A percentile compares a stretch with the other conserved stretches of the same genome.
Evolutionary conservation across 805 yeast genomes (phyloP).

Genomic region (Saccharomyces mikatae): DNA sequence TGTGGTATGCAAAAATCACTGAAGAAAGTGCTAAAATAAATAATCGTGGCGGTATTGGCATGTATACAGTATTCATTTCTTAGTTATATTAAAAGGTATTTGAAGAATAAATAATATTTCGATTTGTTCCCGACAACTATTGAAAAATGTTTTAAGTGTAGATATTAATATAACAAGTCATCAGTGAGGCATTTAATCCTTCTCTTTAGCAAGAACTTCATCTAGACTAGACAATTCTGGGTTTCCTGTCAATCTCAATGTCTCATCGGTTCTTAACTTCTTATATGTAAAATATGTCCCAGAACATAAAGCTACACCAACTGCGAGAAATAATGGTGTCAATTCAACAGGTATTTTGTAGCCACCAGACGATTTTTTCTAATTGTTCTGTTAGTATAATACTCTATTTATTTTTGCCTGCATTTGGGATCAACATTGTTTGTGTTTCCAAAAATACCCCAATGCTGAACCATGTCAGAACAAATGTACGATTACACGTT

Average conservation of each 20-base stretch:
- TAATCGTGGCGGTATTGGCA: neutral
- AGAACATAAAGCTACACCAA: slow-evolving; percentile 44
- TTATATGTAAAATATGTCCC: slow-evolving; percentile 46
- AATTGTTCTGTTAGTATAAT: slow-evolving; percentile 1
- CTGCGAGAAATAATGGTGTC: slow-evolving; percentile 50
- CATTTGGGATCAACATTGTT: neutral
- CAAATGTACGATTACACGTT: neutral
- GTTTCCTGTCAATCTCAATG: slow-evolving; percentile 40
- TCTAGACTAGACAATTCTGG: slow-evolving; percentile 35
- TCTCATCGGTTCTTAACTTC: slow-evolving; percentile 41
- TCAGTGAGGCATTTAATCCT: slow-evolving; percentile 1
- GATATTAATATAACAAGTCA: neutral
- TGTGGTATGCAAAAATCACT: neutral
- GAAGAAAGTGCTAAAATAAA: neutral
- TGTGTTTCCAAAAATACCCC: neutral
- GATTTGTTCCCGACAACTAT: neutral
- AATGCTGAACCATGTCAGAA: neutral
- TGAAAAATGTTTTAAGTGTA: neutral
- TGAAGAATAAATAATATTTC: neutral
- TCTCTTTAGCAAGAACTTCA: slow-evolving; percentile 18
- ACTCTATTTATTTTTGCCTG: neutral
- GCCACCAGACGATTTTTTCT: slow-evolving; percentile 33
- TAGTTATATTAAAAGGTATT: neutral
- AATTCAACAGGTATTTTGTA: slow-evolving; percentile 44
- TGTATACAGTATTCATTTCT: neutral